Conservation (phyloP, 495 filamentous ascomycete genomes). For the Rusavskia elegans region DNA sequence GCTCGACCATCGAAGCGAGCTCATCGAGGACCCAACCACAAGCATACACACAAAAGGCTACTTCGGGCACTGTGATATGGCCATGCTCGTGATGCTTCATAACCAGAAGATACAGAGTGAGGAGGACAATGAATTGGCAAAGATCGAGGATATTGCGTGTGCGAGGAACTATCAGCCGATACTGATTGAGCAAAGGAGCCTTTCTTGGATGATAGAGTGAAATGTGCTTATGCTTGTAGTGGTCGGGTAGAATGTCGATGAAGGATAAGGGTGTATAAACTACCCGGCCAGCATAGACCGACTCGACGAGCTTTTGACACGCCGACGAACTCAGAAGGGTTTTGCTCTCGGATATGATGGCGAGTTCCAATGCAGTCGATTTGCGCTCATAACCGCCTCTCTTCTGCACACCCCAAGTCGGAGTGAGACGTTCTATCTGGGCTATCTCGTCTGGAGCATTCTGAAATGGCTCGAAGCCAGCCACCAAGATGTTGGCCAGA, state of each 20-base stretch:
- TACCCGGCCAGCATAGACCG: slow-evolving; percentile 49
- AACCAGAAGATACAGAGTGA: slow-evolving; percentile 43
- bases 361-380: slow-evolving; percentile 52
- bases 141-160: slow-evolving; percentile 53
- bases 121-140: slow-evolving; percentile 45
- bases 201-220: slow-evolving; percentile 51
- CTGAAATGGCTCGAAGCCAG: slow-evolving; percentile 58
- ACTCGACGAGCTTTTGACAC: slow-evolving; percentile 55
- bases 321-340: slow-evolving; percentile 48
- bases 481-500: slow-evolving; percentile 53
- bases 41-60: slow-evolving; percentile 46
- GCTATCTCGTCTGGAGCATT: slow-evolving; percentile 42
- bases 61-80: slow-evolving; percentile 33
- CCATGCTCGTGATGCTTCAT: slow-evolving; percentile 41
- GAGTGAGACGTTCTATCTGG: slow-evolving; percentile 27
- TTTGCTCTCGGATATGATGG: slow-evolving; percentile 53
- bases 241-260: slow-evolving; percentile 56
- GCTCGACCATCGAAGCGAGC: slow-evolving; percentile 53
- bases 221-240: slow-evolving; percentile 57
- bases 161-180: slow-evolving; percentile 53
- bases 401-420: slow-evolving; percentile 28
- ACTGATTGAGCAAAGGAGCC: slow-evolving; percentile 55
- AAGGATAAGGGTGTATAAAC: slow-evolving; percentile 56
- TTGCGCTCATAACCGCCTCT: slow-evolving; percentile 39
- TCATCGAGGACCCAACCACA: slow-evolving; percentile 60